Base-by-base conservation (phyloP, 306 rosid genomes). In the Vicia sativa region DNA sequence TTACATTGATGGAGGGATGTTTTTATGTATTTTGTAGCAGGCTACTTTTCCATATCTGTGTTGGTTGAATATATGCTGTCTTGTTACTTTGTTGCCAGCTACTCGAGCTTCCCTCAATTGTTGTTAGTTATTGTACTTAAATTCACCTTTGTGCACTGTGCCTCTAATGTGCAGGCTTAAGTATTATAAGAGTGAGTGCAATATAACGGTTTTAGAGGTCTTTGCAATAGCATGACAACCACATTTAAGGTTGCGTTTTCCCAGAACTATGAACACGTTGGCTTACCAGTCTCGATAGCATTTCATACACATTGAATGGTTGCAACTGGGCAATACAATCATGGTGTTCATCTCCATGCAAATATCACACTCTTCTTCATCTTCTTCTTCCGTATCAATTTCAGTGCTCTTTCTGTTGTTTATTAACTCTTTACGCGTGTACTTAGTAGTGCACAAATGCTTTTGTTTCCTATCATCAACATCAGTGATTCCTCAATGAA, bases 321-420 rank as follows among this genome's bases (percentile, higher is more conserved):
- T 81, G 93, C 98, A 92, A 11, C 73, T 80, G 23, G 98, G 98
- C 81, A 92, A 78, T 5, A 90, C 93, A 21, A 88, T 87, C 80
- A 72, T 93, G 84, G 68, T 56, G 71, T 80, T 81, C 75, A 86
- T 72, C 85, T 89, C 98, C 98, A 90, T 81, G 85, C 98, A 92
- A 72, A 92, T 92, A 21, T 85, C 93, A 48, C 98, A 92, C 72
- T 92, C 98, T 78, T 80, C 87, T 78, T 80, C 87, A 76, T 92
- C 96, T 75, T 84, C 87, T 75, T 92, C 87, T 75, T n/a, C n/a
- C n/a, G 70, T 23, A 10, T 90, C 96, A 52, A 85, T 80, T 64
- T 86, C 93, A 19, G 89, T 77, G 48, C 81, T 58, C 72, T 87
- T 83, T 71, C 93, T 88, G 68, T 85, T 86, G 75, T 78, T 76